Base-by-base conservation (phyloP, 1,284 basidiomycete species). In the Macrocystidia cucumis region DNA sequence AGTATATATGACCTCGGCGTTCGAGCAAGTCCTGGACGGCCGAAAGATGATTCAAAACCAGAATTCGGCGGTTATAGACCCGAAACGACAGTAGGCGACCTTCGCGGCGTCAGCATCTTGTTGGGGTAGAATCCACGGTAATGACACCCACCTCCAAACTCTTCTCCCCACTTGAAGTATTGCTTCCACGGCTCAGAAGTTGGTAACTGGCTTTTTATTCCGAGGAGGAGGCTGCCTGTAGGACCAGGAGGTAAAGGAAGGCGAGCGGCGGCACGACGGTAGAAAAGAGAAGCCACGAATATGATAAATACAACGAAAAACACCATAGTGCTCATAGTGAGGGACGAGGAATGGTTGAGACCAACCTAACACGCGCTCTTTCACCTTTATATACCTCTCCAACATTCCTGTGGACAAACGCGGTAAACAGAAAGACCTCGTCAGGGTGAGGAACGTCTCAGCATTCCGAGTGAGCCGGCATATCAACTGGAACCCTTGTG, bases 1-100 rank as follows among this genome's bases (percentile, higher is more conserved):
- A 67, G 37, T 67, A 67, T 4, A 59, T 58, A 21, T 45, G 37
- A n/a, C 63, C 55, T 16, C 64, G 57, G 33, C 49, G 48, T 21
- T 62, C 58, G 7, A 69, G 50, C 1, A 68, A 52, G 5, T 63
- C 56, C 16, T 46, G 43, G 4, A 62, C 52, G 8, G 56, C 50
- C 18, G 39, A 34, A 16, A 42, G 46, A 36, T 52, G 50, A 42
- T 65, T 67, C 4, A 69, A 47, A 6, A 69, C 55, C 18, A 67
- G 44, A 11, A 55, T 52, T 9, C 37, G 48, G 7, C 48, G 49
- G 37, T 59, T 60, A 39, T 56, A 61, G 11, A 63, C 47, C 9
- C 58, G 52, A 35, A 65, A 62, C 2, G 54, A 55, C 16, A 67
- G 50, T 18, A 66, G 40, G 1, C 54, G 41, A 23, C 47, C 60